Evolutionary conservation across 495 filamentous ascomycete species (phyloP).

Genomic region (Neurospora sp.): DNA sequence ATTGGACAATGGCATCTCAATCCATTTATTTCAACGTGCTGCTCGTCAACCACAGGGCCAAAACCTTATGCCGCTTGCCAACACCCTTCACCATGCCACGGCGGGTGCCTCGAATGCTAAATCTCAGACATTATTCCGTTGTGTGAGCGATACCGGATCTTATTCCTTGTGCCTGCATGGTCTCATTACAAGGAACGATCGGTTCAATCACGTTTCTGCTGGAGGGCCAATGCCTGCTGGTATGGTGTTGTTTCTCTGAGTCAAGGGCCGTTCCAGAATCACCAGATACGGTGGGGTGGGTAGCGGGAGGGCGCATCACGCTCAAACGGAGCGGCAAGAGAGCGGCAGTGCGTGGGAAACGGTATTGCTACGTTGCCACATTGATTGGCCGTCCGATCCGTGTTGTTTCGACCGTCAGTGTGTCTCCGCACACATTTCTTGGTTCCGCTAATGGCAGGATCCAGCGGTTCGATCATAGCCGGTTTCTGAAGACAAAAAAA

Average conservation of each 20-base stretch:
- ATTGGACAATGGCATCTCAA: background rate
- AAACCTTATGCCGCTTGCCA: background rate
- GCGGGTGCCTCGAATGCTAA: slow-evolving; percentile 13
- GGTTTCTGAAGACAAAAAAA: background rate
- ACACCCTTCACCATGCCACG: slow-evolving; percentile 5
- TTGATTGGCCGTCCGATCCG: slow-evolving; percentile 1
- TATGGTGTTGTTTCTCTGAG: background rate
- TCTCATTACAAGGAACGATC: background rate
- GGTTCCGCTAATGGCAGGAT: background rate
- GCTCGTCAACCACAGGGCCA: background rate
- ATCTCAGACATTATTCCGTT: slow-evolving; percentile 25
- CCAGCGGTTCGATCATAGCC: background rate
- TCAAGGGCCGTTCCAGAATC: background rate
- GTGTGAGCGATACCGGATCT: slow-evolving; percentile 10
- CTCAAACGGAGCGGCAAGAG: background rate
- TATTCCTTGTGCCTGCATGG: background rate
- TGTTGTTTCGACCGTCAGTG: background rate
- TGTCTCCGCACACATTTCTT: background rate
- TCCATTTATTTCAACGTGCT: background rate
- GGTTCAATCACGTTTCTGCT: background rate
- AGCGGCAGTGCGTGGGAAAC: background rate
- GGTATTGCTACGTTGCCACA: background rate
- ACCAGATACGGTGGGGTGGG: background rate
- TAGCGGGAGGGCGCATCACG: background rate
- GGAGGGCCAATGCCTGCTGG: background rate